Base-by-base conservation (phyloP, 352 stramenopile genomes). In the Pelagophyceae sp. region DNA sequence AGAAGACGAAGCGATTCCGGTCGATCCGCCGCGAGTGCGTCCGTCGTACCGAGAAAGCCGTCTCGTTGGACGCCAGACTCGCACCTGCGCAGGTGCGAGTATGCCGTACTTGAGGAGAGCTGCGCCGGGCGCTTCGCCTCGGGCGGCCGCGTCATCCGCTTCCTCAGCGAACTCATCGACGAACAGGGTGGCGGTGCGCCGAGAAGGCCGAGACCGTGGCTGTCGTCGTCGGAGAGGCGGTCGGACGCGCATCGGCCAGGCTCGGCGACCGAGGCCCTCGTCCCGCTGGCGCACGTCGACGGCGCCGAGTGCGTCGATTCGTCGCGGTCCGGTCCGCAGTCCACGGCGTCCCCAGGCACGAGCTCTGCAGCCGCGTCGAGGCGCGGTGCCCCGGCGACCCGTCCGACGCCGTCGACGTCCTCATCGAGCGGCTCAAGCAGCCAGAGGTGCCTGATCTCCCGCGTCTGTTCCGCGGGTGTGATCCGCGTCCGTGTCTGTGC, bases 381-480 rank as follows among this genome's bases (percentile, higher is more conserved):
- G 45, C 45, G 45, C 11, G 23, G 11, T 23, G 11, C 11, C 23
- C 11, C 45, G 45, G 45, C 11, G 11, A 54, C 45, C 11, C 45
- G 11, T 11, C 45, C 45, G 45, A 67, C 58, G 58, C 58, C 15
- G 54, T 63, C 54, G 54, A 35, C 61, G 61, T 40, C 33, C 19
- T 71, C 29, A 25, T 71, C 61, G 61, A 71, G n/a, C 29, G 17
- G 29, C 31, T 71, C 29, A 71, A 71, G 33, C 61, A 71, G n/a
- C 61, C 61, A 11, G 61, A 71, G 45, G 45, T 54, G 45, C 11
- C 11, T 54, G n/a, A n/a, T n/a, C n/a, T n/a, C n/a, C n/a, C n/a
- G n/a, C n/a, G n/a, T n/a, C n/a, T n/a, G n/a, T n/a, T n/a, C n/a
- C n/a, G n/a, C n/a, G n/a, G n/a, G n/a, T n/a, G n/a, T n/a, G n/a